Conservation (phyloP, 768 basidiomycete genomes). For the Calocera cornea region DNA sequence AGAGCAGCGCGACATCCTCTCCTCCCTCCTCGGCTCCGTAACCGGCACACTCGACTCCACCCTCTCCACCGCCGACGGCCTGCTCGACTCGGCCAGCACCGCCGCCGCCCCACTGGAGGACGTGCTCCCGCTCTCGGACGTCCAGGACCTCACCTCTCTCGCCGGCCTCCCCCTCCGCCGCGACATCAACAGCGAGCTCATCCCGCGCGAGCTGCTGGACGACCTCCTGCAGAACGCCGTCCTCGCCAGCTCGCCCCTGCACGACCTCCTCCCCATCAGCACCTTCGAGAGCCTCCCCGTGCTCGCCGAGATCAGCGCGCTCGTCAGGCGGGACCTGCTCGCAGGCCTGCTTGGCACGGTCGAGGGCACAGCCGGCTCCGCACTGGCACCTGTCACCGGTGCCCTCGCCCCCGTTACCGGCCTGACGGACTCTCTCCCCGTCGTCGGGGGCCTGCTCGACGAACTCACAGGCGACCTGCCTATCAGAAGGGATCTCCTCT, state of each 20-base stretch:
- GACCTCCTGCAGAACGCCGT: not conserved
- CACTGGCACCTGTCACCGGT: constrained; percentile 8
- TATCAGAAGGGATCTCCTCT: not conserved
- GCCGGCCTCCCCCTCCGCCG: too few species aligned
- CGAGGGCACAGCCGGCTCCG: not conserved
- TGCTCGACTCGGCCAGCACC: not conserved
- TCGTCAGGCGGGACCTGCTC: not conserved
- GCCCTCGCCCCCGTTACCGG: too few species aligned
- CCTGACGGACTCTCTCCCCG: too few species aligned
- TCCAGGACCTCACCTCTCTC: too few species aligned
- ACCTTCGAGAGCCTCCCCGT: not conserved
- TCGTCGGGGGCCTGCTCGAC: too few species aligned
- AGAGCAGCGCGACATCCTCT: not conserved
- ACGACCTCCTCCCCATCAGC: not conserved
- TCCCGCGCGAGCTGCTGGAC: not conserved
- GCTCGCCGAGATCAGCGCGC: not conserved
- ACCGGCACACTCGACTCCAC: not conserved
- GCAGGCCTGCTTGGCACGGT: not conserved
- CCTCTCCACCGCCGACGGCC: not conserved
- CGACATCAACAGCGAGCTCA: not conserved
- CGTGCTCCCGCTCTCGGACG: too few species aligned
- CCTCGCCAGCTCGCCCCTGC: not conserved
- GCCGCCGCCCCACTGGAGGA: too few species aligned
- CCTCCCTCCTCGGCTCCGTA: not conserved
- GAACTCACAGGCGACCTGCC: too few species aligned